phyloP scores from a whole-genome alignment of 2,329 filamentous ascomycete genomes.

The Pseudogymnoascus pannorum region DNA sequence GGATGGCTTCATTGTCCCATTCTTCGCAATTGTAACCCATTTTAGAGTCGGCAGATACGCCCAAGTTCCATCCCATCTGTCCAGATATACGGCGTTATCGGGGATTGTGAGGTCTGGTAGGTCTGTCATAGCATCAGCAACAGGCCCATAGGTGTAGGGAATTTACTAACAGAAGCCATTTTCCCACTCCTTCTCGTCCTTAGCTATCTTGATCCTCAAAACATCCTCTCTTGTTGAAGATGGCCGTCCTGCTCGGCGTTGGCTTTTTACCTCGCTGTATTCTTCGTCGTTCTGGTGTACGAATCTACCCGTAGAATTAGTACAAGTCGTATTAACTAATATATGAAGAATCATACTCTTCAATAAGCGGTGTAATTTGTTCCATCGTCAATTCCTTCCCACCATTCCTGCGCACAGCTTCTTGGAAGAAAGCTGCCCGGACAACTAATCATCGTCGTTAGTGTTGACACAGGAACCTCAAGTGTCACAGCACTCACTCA shows the following conservation, averaged over 20 bases:
- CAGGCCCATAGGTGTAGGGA: not conserved
- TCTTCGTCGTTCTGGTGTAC: conserved; percentile 66
- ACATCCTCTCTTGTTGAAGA: conserved; percentile 70
- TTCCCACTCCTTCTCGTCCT: conserved; percentile 71
- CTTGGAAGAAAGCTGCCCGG: conserved; percentile 65
- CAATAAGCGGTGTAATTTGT: conserved; percentile 54
- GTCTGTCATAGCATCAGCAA: conserved; percentile 34
- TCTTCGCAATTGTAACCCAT: conserved; percentile 66
- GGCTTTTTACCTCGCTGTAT: conserved; percentile 55
- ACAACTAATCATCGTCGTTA: conserved; percentile 44
- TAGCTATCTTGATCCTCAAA: conserved; percentile 61
- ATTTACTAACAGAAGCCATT: conserved; percentile 66
- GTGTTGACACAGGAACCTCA: not conserved
- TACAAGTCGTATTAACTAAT: conserved; percentile 13
- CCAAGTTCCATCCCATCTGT: conserved; percentile 79
- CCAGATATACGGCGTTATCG: conserved; percentile 57
- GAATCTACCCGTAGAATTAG: conserved; percentile 41
- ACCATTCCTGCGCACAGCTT: conserved; percentile 48
- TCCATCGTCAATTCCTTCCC: conserved; percentile 44
- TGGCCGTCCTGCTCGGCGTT: conserved; percentile 71
- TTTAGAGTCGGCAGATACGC: conserved; percentile 66
- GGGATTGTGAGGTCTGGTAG: conserved; percentile 68
- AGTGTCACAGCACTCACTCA: conserved; percentile 46
- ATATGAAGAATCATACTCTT: conserved; percentile 43
- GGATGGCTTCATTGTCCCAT: conserved; percentile 58